These are phyloP conservation scores for Helianthus tuberosus DNA, from an alignment of 129 eudicot genomes.

Conservation along the genomic window DNA sequence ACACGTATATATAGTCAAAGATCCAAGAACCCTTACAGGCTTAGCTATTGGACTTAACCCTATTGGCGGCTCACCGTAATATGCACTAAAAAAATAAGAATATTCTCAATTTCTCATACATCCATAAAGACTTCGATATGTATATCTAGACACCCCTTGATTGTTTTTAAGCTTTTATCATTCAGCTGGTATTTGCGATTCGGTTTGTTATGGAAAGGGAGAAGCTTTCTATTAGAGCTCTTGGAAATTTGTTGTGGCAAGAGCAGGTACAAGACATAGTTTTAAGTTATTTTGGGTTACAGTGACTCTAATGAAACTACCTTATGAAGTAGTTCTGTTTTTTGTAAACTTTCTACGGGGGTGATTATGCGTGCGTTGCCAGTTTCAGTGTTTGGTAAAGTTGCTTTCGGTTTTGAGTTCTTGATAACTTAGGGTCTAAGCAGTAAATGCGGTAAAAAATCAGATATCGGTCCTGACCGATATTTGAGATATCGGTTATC, in stretches of 20 bases:
- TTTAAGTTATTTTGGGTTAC: background rate
- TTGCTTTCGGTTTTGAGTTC: background rate
- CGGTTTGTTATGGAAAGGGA: background rate
- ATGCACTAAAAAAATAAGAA: too few relatives aligned
- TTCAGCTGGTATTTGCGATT: background rate
- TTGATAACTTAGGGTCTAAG: background rate
- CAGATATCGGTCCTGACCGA: too few relatives aligned
- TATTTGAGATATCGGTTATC: too few relatives aligned
- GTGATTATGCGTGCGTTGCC: background rate
- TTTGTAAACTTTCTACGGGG: background rate
- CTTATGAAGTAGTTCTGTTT: background rate
- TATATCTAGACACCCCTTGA: background rate
- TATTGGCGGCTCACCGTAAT: too few relatives aligned
- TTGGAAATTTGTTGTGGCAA: background rate
- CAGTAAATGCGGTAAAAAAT: too few relatives aligned
- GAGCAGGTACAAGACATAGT: slow-evolving; percentile 1
- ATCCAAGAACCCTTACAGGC: too few relatives aligned
- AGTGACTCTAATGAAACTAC: background rate
- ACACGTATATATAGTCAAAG: too few relatives aligned
- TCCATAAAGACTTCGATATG: too few relatives aligned
- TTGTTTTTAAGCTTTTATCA: background rate
- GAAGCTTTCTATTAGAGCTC: background rate
- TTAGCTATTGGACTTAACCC: too few relatives aligned
- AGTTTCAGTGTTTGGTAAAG: background rate
- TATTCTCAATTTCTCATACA: too few relatives aligned